These are phyloP conservation scores for Globisporangium carolinianum DNA, from an alignment of 352 stramenopile genomes.

Conservation along the genomic window DNA sequence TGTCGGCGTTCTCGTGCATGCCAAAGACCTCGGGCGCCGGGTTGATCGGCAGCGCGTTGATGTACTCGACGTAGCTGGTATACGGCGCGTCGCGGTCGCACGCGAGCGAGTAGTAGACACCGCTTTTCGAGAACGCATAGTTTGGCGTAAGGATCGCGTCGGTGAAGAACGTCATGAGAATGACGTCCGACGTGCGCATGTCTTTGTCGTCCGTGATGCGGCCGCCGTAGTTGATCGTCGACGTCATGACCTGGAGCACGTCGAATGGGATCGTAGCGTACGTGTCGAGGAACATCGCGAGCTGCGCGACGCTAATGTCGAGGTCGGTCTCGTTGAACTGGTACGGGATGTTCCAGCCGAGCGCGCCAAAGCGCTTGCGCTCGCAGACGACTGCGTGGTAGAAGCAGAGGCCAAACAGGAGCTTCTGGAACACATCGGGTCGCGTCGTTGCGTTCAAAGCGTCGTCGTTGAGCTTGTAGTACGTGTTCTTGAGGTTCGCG, in stretches of 20 bases:
- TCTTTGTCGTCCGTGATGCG: conserved; percentile 94
- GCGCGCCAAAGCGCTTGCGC: conserved; percentile 90
- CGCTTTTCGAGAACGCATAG: conserved; percentile 75
- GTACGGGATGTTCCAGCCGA: conserved; percentile 97
- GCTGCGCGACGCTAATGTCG: conserved; percentile 80
- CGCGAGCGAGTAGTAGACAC: conserved; percentile 83
- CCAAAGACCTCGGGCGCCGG: conserved; percentile 90
- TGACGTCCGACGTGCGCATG: conserved; percentile 86
- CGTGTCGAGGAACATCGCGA: conserved; percentile 85
- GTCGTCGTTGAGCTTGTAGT: conserved; percentile 91
- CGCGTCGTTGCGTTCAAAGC: conserved; percentile 80
- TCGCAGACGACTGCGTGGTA: conserved; percentile 92
- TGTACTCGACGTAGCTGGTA: conserved; percentile 91
- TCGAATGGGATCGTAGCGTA: conserved; percentile 84
- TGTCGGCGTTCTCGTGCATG: conserved; percentile 93
- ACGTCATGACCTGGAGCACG: conserved; percentile 91
- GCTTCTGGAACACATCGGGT: conserved; percentile 88
- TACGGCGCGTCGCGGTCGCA: conserved; percentile 62
- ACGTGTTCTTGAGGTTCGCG: conserved; percentile 92
- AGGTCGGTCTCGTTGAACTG: conserved; percentile 97
- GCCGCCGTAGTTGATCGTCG: conserved; percentile 93
- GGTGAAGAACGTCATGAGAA: conserved; percentile 89
- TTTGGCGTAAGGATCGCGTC: conserved; percentile 65
- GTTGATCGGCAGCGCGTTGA: conserved; percentile 88
- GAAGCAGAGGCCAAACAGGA: conserved; percentile 91